Evolutionary conservation across 192 early-diverging fungal genomes (phyloP).

Genomic region (Lunasporangiospora selenospora): DNA sequence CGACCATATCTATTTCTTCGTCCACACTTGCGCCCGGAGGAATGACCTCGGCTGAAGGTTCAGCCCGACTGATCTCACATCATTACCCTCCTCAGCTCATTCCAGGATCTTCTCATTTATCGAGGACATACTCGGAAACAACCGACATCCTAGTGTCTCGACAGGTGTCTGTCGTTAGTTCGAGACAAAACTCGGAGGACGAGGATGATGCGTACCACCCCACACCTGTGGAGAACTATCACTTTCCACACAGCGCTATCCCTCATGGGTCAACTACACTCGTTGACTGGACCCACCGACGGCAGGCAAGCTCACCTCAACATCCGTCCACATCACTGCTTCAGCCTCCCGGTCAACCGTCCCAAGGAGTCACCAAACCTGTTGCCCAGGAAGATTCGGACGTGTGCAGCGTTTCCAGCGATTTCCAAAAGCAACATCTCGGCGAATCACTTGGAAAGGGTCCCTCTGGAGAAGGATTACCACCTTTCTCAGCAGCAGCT

Average conservation of each 20-base stretch:
- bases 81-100: no score
- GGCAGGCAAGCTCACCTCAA: background rate
- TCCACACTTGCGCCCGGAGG: no score
- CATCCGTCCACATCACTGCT: conserved; percentile 7
- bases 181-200: conserved; percentile 26
- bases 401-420: background rate
- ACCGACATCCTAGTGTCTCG: conserved; percentile 28
- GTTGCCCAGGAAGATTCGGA: background rate
- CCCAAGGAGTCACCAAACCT: background rate
- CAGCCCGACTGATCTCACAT: background rate
- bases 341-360: conserved; percentile 7
- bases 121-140: conserved; percentile 29
- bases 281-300: conserved; percentile 4
- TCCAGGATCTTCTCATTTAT: conserved; percentile 11
- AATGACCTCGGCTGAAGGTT: no score
- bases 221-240: no score
- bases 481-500: conserved; percentile 1
- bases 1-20: no score
- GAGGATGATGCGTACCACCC: conserved; percentile 17
- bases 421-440: conserved; percentile 1
- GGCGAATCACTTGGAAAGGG: background rate
- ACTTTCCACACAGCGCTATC: background rate
- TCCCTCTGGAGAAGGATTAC: background rate
- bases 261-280: background rate
- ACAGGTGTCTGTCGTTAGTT: conserved; percentile 19